Evolutionary conservation across 2,329 filamentous ascomycete genomes (phyloP).

Genomic region (Daldinia sp.): DNA sequence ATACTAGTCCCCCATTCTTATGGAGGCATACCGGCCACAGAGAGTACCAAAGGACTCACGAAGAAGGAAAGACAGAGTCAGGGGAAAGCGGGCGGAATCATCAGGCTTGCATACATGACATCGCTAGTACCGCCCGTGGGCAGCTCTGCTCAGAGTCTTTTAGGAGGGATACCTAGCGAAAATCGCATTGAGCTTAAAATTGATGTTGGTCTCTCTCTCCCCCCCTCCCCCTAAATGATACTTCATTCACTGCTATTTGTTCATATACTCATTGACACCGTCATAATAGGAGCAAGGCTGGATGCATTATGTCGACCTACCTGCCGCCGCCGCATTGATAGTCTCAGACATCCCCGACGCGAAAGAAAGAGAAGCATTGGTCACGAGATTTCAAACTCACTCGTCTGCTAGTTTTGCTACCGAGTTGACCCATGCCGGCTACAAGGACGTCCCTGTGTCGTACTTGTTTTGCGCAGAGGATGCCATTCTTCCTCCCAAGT

Average conservation of each 20-base stretch:
- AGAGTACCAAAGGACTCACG: slow-evolving; percentile 52
- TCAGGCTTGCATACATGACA: slow-evolving; percentile 51
- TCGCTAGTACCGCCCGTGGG: slow-evolving; percentile 46
- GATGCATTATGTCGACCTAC: slow-evolving; percentile 41
- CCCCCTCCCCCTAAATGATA: not conserved
- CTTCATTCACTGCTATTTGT: not conserved
- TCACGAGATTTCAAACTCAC: slow-evolving; percentile 45
- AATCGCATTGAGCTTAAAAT: slow-evolving; percentile 7
- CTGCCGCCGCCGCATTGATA: slow-evolving; percentile 27
- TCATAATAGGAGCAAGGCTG: slow-evolving; percentile 46
- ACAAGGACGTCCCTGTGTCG: slow-evolving; percentile 56
- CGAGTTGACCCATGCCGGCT: slow-evolving; percentile 55
- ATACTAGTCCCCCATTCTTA: slow-evolving; percentile 48
- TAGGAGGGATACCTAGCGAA: slow-evolving; percentile 18
- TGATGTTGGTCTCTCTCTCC: slow-evolving; percentile 19
- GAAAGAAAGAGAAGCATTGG: slow-evolving; percentile 40
- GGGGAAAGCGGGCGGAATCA: slow-evolving; percentile 55
- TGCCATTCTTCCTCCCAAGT: slow-evolving; percentile 47
- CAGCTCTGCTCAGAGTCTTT: slow-evolving; percentile 30
- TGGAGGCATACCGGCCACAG: slow-evolving; percentile 46
- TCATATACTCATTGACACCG: not conserved
- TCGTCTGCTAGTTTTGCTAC: slow-evolving; percentile 52
- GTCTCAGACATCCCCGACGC: slow-evolving; percentile 47
- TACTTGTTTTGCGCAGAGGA: slow-evolving; percentile 57
- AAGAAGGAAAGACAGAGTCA: slow-evolving; percentile 51